Conservation (phyloP, 2,329 filamentous ascomycete species). For the Hawksworthiomyces lignivorus region DNA sequence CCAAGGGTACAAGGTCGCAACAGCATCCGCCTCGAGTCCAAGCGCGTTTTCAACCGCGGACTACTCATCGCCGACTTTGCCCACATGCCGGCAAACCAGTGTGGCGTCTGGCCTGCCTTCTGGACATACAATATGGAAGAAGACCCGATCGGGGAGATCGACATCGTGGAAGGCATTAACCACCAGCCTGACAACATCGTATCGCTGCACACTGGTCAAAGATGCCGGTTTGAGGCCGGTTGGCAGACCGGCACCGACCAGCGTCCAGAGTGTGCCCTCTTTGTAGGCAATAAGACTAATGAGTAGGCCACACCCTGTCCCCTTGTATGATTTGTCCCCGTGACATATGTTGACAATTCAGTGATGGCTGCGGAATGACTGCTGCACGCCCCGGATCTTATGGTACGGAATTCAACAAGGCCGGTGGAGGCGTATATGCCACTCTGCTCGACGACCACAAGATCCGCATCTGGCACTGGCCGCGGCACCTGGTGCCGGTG, state of each 20-base stretch:
- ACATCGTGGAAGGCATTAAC: conserved; percentile 47
- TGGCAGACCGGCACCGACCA: conserved; percentile 10
- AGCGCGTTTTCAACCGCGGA: conserved; percentile 36
- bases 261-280: conserved; percentile 13
- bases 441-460: conserved; percentile 30
- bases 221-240: conserved; percentile 31
- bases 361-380: conserved; percentile 16
- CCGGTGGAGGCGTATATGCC: conserved; percentile 34
- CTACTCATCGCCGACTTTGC: conserved; percentile 37
- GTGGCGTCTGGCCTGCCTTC: conserved; percentile 42
- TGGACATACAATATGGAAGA: conserved; percentile 28
- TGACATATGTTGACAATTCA: not conserved
- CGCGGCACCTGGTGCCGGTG: conserved; percentile 28
- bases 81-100: conserved; percentile 40
- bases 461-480: conserved; percentile 39
- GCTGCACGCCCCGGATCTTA: conserved; percentile 20
- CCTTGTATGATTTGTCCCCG: too few relatives aligned
- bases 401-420: conserved; percentile 42
- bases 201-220: conserved; percentile 37
- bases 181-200: conserved; percentile 33
- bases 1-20: conserved; percentile 25
- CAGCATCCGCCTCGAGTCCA: conserved; percentile 39
- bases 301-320: too few relatives aligned
- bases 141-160: conserved; percentile 43
- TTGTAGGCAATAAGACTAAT: too few relatives aligned